Evolutionary conservation across 495 filamentous ascomycete genomes (phyloP).

Genomic region (Xylaria castorea): DNA sequence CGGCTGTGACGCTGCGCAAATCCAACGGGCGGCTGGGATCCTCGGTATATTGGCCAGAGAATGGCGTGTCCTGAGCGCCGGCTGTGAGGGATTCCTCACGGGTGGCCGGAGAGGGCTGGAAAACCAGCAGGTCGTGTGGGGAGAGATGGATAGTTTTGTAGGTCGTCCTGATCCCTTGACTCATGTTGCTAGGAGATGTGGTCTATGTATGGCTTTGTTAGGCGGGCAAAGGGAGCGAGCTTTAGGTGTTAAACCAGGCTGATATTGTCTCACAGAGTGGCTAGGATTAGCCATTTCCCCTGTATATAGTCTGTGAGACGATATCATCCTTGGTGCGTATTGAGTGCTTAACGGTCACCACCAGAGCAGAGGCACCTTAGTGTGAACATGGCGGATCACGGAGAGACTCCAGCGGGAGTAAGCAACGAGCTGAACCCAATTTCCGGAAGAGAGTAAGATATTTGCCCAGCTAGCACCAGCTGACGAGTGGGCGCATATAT

Average conservation of each 20-base stretch:
- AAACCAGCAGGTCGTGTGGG: conserved; percentile 81
- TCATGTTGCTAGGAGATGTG: not conserved
- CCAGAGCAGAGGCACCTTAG: not conserved
- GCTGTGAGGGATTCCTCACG: conserved; percentile 82
- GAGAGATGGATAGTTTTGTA: conserved; percentile 77
- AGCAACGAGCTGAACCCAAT: not conserved
- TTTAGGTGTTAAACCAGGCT: not conserved
- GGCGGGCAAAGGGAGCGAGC: not conserved
- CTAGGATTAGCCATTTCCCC: no score
- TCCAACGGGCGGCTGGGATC: conserved; percentile 65
- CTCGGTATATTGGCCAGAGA: conserved; percentile 68
- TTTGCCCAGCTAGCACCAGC: not conserved
- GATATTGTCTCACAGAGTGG: conserved; percentile 12
- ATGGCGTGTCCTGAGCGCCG: conserved; percentile 80
- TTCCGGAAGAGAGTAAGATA: not conserved
- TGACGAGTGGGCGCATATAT: conserved; percentile 18
- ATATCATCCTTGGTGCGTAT: not conserved
- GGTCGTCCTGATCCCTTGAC: conserved; percentile 36
- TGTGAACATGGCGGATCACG: not conserved
- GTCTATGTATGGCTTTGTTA: conserved; percentile 64
- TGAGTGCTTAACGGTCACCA: not conserved
- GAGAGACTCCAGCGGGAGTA: not conserved
- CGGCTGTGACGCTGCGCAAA: conserved; percentile 68
- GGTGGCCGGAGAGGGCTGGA: conserved; percentile 69
- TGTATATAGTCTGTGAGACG: conserved; percentile 2